Conservation (phyloP, 345 rosid species). For the Leavenworthia alabamica region DNA sequence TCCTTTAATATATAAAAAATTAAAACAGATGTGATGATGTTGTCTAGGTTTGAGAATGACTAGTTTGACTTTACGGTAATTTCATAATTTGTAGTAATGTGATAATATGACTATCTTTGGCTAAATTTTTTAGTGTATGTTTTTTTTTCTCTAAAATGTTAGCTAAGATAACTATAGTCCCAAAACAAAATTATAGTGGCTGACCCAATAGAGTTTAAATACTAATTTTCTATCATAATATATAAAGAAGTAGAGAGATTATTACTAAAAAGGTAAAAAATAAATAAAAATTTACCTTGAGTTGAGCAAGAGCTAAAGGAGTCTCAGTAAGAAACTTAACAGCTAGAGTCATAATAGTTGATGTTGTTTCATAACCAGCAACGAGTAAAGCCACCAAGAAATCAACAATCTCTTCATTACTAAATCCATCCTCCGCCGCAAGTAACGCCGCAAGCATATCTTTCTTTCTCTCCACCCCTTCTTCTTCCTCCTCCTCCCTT, state of each 20-base stretch:
- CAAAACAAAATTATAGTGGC: background rate
- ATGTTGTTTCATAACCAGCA: constrained; percentile 95
- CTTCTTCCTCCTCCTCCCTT: constrained; percentile 40
- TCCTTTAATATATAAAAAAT: no score
- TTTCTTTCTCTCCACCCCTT: constrained; percentile 39
- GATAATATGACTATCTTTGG: no score
- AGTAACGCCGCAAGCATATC: constrained; percentile 83
- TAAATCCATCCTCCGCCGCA: constrained; percentile 54
- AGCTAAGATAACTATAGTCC: no score
- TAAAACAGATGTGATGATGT: constrained; percentile 30
- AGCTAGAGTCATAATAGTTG: constrained; percentile 94
- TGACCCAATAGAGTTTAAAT: no score
- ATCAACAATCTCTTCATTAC: constrained; percentile 84
- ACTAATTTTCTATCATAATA: no score
- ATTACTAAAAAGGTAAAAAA: no score
- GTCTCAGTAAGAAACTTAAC: constrained; percentile 91
- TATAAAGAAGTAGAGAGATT: background rate
- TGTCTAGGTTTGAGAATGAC: constrained; percentile 30
- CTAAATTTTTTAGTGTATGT: no score
- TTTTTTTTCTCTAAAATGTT: no score
- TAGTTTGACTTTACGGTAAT: constrained; percentile 24
- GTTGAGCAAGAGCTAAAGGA: constrained; percentile 79
- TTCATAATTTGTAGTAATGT: no score
- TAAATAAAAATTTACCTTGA: no score
- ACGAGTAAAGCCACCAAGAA: constrained; percentile 81